Conservation (phyloP, 2,329 filamentous ascomycete genomes). For the Beauveria asiatica region DNA sequence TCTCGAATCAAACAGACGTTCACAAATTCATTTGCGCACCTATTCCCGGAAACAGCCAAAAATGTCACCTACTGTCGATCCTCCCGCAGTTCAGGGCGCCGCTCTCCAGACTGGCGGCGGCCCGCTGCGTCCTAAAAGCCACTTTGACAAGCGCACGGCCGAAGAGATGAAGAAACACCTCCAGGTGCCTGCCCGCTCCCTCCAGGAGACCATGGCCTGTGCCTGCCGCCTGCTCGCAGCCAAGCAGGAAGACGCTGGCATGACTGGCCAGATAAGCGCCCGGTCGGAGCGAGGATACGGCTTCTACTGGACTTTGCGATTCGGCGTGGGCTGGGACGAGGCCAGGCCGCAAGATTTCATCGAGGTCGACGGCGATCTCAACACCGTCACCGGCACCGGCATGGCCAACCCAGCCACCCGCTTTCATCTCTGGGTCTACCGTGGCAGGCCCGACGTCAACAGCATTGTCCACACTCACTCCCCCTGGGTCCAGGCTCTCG, state of each 20-base stretch:
- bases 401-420: slow-evolving; percentile 10
- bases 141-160: slow-evolving; percentile 7
- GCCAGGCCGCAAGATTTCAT: slow-evolving; percentile 8
- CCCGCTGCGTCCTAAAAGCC: slow-evolving; percentile 4
- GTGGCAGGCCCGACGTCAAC: not conserved
- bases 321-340: slow-evolving; percentile 9
- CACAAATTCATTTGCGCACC: not conserved
- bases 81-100: not conserved
- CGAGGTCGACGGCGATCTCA: slow-evolving; percentile 9
- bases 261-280: slow-evolving; percentile 5
- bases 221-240: slow-evolving; percentile 3
- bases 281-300: slow-evolving; percentile 4
- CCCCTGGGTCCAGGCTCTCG: slow-evolving; percentile 6
- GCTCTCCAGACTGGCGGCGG: not conserved
- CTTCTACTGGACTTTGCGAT: slow-evolving; percentile 10
- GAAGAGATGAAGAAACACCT: slow-evolving; percentile 10
- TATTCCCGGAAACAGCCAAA: not conserved
- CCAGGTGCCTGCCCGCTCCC: not conserved
- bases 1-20: not conserved
- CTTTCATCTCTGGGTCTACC: slow-evolving; percentile 10
- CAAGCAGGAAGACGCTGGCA: slow-evolving; percentile 9
- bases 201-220: slow-evolving; percentile 8
- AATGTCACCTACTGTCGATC: not conserved
- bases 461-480: slow-evolving; percentile 9
- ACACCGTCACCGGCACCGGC: not conserved